Conservation (phyloP, 2,329 filamentous ascomycete species). For the Clarireedia hainanense region DNA sequence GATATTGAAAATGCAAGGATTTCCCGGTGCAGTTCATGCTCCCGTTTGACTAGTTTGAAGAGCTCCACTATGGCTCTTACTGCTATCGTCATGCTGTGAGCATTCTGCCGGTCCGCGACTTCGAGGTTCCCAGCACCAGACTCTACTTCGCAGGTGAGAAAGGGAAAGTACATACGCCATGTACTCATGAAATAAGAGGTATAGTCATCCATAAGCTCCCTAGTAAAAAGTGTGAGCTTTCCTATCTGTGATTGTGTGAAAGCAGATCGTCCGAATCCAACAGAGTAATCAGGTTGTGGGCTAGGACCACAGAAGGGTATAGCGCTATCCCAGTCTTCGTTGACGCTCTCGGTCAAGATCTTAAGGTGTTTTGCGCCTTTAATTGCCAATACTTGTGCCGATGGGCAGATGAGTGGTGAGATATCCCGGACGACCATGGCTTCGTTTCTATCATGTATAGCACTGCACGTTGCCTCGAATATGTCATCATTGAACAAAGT, state of each 20-base stretch:
- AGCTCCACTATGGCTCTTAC: slow-evolving; percentile 26
- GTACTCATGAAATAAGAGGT: slow-evolving; percentile 35
- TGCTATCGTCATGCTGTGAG: slow-evolving; percentile 35
- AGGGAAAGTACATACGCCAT: slow-evolving; percentile 42
- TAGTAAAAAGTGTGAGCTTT: slow-evolving; percentile 33
- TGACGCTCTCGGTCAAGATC: slow-evolving; percentile 32
- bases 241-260: slow-evolving; percentile 36
- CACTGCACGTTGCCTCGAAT: not conserved
- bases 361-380: slow-evolving; percentile 21
- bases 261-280: slow-evolving; percentile 32
- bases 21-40: slow-evolving; percentile 25
- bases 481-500: not conserved
- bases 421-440: not conserved
- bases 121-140: slow-evolving; percentile 33
- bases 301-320: slow-evolving; percentile 30
- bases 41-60: slow-evolving; percentile 16
- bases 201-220: slow-evolving; percentile 16
- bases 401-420: not conserved
- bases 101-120: slow-evolving; percentile 31
- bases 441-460: not conserved
- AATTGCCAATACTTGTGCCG: not conserved
- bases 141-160: slow-evolving; percentile 42
- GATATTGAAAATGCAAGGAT: slow-evolving; percentile 25
- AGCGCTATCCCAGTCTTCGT: slow-evolving; percentile 36
- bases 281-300: slow-evolving; percentile 14